Percentiles rank a stretch among this genome's conserved stretches.
Evolutionary conservation across 1,139 yeast genomes (phyloP).

Genomic region (Yamadazyma trypodendri): DNA sequence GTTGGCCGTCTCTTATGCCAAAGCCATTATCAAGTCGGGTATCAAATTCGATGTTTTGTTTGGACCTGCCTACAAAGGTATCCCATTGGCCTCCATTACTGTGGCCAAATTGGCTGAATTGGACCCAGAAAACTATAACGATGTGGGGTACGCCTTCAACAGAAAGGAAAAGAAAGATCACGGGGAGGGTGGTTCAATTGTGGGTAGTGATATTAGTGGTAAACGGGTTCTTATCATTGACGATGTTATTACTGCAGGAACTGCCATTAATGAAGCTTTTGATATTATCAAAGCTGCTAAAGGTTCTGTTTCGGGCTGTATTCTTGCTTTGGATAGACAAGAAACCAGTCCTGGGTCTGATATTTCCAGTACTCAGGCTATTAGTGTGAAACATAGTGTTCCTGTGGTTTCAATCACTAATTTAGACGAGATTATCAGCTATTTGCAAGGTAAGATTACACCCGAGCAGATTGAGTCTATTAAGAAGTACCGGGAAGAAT

Average conservation of each 20-base stretch:
- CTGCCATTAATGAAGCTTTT: constrained; percentile 94
- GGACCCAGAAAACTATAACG: constrained; percentile 70
- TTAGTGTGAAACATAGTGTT: constrained; percentile 66
- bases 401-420: constrained; percentile 84
- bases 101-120: constrained; percentile 89
- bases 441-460: constrained; percentile 54
- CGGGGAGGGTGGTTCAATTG: constrained; percentile 97
- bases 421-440: constrained; percentile 68
- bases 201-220: constrained; percentile 73
- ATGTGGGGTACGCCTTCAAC: constrained; percentile 71
- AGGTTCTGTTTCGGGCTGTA: constrained; percentile 78
- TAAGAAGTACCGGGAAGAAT: constrained; percentile 50
- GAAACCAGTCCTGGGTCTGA: constrained; percentile 73
- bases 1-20: constrained; percentile 85
- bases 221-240: constrained; percentile 83
- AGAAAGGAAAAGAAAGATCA: constrained; percentile 95
- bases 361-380: constrained; percentile 79
- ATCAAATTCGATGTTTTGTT: constrained; percentile 86
- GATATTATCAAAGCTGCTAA: constrained; percentile 67
- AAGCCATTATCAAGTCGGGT: constrained; percentile 76
- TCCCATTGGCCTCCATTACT: constrained; percentile 91
- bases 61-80: constrained; percentile 98
- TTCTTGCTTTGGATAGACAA: constrained; percentile 93
- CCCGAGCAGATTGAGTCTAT: constrained; percentile 55
- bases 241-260: constrained; percentile 98